Evolutionary conservation across 2,329 filamentous ascomycete species (phyloP).

Genomic region (Aphanoascus verrucosus): DNA sequence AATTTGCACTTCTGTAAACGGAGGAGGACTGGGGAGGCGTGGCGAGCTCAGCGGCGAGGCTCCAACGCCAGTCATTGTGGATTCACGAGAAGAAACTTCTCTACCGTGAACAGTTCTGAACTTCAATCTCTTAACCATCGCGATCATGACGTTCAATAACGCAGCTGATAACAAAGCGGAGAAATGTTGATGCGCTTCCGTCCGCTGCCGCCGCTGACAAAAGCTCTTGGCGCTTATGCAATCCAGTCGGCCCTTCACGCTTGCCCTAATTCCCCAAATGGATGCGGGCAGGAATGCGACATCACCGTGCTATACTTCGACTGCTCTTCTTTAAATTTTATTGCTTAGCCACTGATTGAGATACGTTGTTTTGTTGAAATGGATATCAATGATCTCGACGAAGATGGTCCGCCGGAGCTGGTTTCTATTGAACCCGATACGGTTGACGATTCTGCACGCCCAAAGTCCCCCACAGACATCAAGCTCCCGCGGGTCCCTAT

Average conservation of each 20-base stretch:
- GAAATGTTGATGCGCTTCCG: too few species aligned
- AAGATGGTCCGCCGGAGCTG: slow-evolving; percentile 37
- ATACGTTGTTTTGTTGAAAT: slow-evolving; percentile 2
- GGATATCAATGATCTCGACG: slow-evolving; percentile 22
- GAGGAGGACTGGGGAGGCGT: slow-evolving; percentile 86
- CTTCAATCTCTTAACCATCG: too few species aligned
- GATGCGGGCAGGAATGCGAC: not conserved
- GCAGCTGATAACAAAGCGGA: too few species aligned
- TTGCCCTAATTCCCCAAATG: not conserved
- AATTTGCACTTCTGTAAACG: slow-evolving; percentile 88
- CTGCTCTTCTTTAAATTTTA: not conserved
- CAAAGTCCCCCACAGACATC: slow-evolving; percentile 22
- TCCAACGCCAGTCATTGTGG: slow-evolving; percentile 36
- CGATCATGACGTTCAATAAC: too few species aligned
- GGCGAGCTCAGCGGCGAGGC: slow-evolving; percentile 62
- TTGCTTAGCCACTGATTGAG: not conserved
- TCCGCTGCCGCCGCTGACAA: not conserved
- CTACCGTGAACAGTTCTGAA: not conserved
- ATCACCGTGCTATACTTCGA: not conserved
- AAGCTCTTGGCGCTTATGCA: not conserved
- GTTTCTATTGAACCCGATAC: slow-evolving; percentile 28
- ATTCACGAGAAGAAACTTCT: not conserved
- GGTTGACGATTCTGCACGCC: slow-evolving; percentile 8
- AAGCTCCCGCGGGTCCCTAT: slow-evolving; percentile 37
- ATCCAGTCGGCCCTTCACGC: not conserved